Evolutionary conservation across 768 basidiomycete species (phyloP), one percentile per base, ranked within the genome.

Genomic region (Boletus tylopilopsis): DNA sequence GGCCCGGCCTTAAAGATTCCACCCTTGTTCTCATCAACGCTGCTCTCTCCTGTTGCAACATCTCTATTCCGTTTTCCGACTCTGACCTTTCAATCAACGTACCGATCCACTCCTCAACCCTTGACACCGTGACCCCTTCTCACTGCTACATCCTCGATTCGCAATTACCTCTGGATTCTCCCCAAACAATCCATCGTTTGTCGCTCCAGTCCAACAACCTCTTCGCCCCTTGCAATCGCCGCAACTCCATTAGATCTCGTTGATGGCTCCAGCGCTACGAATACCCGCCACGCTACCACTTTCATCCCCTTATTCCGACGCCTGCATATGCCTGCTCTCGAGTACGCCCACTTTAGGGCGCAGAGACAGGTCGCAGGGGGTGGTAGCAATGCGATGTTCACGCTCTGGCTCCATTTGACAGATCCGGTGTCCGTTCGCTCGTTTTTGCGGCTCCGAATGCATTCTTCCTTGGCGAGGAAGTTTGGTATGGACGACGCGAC

Each of bases 271-370:
- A 42, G 9, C 3, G 36, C 22, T 21, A 1, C n/a, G 23, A 16
- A 49, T 18, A 25, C 24, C 34, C 35, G 6, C 22, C 8, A 21
- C 2, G 21, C 30, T 35, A 42, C 33, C 30, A 37, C 13, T 48
- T 41, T 13, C 2, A 36, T 10, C 29, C 19, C 21, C n/a, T 13
- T 35, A 18, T 22, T 10, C 9, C 22, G n/a, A 32, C 22, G 50
- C 55, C 50, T 34, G 42, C 38, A 45, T 18, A 43, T 33, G 6
- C 52, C 37, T 46, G 32, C 12, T 59, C 57, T 55, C 57, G 34
- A 55, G 56, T 21, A 41, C 41, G 53, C 57, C 57, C 47, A 55
- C 47, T 33, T 38, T 32, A 46, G 53, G 57, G 57, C 47, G 47
- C 57, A 34, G 56, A 55, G 52, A 33, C 27, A 34, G 45, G 45